Evolutionary conservation across 441 rosid species (phyloP).

Genomic region (Populus hybrid): DNA sequence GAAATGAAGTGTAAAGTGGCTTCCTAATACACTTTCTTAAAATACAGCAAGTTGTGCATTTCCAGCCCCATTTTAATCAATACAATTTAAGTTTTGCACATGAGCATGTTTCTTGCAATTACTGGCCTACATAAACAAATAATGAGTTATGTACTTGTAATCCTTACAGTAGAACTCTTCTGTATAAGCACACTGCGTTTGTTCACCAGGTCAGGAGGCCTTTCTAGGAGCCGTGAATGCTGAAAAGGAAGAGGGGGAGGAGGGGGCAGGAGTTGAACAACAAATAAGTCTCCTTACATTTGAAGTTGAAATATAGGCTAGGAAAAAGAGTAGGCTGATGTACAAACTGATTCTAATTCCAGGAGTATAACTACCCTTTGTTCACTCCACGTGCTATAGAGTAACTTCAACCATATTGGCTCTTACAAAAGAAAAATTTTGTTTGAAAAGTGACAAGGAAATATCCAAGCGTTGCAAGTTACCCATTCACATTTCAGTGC

Average conservation of each 20-base stretch:
- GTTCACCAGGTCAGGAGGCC: slow-evolving; percentile 77
- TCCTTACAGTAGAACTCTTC: slow-evolving; percentile 73
- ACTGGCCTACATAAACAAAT: background rate
- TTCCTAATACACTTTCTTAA: background rate
- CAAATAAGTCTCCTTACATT: background rate
- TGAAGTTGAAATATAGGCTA: slow-evolving; percentile 4
- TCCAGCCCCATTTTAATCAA: background rate
- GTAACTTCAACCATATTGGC: background rate
- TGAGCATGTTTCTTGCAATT: background rate
- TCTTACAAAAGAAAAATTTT: background rate
- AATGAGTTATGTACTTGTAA: slow-evolving; percentile 11
- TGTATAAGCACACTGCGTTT: slow-evolving; percentile 75
- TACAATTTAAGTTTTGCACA: background rate
- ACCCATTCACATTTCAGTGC: slow-evolving; percentile 88
- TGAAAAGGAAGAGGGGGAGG: slow-evolving; percentile 32
- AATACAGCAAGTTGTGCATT: too few relatives aligned
- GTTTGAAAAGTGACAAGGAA: background rate
- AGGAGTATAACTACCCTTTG: background rate
- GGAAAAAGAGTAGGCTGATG: slow-evolving; percentile 5
- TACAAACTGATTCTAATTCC: background rate
- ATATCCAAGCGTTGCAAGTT: slow-evolving; percentile 2
- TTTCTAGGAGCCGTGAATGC: slow-evolving; percentile 80
- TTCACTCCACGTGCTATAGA: background rate
- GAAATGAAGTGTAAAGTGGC: slow-evolving; percentile 2
- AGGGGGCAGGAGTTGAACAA: background rate